phyloP scores from a whole-genome alignment of 2,329 filamentous ascomycete species.

The Cryphonectria japonica region DNA sequence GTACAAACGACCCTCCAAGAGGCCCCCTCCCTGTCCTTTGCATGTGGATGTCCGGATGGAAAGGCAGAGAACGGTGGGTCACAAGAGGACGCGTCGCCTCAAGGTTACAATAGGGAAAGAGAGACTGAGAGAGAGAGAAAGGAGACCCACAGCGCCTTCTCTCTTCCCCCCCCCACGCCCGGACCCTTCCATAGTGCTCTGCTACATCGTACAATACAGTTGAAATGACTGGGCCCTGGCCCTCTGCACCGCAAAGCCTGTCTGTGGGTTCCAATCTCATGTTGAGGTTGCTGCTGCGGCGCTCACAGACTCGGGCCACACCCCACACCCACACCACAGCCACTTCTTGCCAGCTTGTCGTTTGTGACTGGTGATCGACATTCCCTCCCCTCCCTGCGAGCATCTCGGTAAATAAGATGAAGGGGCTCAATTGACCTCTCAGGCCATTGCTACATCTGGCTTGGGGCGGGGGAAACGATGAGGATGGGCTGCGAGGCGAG shows the following conservation, averaged over 20 bases:
- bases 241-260: not conserved
- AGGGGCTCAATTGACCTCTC: not conserved
- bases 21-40: not conserved
- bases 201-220: not conserved
- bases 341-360: not conserved
- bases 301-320: not conserved
- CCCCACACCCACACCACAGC: not conserved
- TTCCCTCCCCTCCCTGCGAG: not conserved
- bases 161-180: not conserved
- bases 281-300: not conserved
- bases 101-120: not conserved
- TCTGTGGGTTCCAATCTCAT: constrained; percentile 4
- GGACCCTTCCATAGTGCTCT: not conserved
- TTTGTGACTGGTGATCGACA: constrained; percentile 1
- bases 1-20: not conserved
- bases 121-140: not conserved
- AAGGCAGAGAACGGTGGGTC: not conserved
- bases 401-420: constrained; percentile 18
- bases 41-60: constrained; percentile 3
- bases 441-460: not conserved
- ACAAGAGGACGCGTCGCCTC: not conserved
- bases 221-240: not conserved
- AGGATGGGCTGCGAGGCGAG: not conserved
- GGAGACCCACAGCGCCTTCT: not conserved
- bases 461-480: not conserved